phyloP scores from a whole-genome alignment of 805 yeast species.

The Kodamaea laetipori region DNA sequence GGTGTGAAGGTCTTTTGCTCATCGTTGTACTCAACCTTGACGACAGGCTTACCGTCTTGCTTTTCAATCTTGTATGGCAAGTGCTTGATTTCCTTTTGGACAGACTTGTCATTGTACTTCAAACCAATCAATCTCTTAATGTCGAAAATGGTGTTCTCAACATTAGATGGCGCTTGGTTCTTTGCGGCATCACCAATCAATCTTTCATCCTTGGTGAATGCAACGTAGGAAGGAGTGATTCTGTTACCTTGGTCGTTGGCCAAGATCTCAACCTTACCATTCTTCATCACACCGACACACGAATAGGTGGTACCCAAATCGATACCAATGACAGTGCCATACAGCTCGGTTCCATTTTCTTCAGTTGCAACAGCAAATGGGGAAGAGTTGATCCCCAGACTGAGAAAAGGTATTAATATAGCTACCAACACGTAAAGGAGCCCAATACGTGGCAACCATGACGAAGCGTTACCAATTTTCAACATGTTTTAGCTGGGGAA shows the following conservation, averaged over 20 bases:
- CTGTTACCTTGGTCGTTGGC: conserved; percentile 99
- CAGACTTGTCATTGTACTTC: conserved; percentile 72
- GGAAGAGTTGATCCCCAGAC: conserved; percentile 19
- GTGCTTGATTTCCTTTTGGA: conserved; percentile 87
- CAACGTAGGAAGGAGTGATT: conserved; percentile 95
- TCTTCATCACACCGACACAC: conserved; percentile 93
- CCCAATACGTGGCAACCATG: conserved; percentile 21
- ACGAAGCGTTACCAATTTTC: conserved; percentile 13
- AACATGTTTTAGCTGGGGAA: conserved; percentile 10
- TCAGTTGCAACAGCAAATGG: conserved; percentile 26
- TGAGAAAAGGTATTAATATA: conserved; percentile 40
- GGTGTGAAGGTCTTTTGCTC: conserved; percentile 88
- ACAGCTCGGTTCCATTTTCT: conserved; percentile 40
- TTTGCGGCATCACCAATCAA: conserved; percentile 96
- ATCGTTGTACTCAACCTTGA: conserved; percentile 79
- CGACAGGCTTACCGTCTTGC: conserved; percentile 75
- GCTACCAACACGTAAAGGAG: conserved; percentile 36
- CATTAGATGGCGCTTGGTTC: conserved; percentile 96
- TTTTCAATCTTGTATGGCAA: conserved; percentile 81
- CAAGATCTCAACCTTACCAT: conserved; percentile 90
- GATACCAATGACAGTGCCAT: conserved; percentile 86
- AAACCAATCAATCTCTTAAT: conserved; percentile 95
- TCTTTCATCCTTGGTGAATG: conserved; percentile 91
- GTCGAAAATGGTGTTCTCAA: conserved; percentile 85
- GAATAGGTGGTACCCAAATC: conserved; percentile 95